These are phyloP conservation scores for Rhododendron ferrugineum DNA, from an alignment of 148 eudicot genomes.

Conservation along the genomic window DNA sequence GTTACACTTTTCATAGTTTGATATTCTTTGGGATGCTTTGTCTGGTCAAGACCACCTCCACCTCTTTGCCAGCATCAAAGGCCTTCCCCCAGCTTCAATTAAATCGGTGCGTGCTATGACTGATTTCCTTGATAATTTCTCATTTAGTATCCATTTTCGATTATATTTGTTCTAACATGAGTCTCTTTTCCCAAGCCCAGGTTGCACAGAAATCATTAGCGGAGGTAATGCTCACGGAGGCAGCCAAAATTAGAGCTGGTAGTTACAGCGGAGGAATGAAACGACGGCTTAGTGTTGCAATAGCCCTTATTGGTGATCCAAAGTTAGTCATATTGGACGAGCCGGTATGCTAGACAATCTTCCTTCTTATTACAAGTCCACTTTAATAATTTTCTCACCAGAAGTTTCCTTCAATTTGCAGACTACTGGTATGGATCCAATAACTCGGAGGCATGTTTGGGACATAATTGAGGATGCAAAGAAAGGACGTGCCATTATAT, in stretches of 20 bases:
- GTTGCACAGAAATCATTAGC: conserved; percentile 52
- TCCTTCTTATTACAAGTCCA: not conserved
- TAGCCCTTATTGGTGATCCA: conserved; percentile 85
- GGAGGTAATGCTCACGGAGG: conserved; percentile 60
- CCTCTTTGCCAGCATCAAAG: conserved; percentile 82
- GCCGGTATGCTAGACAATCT: conserved; percentile 43
- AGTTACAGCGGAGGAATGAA: conserved; percentile 97
- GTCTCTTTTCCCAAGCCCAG: conserved; percentile 28
- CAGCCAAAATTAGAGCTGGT: conserved; percentile 63
- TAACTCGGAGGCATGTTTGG: conserved; percentile 89
- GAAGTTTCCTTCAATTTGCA: conserved; percentile 18
- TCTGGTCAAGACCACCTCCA: conserved; percentile 82
- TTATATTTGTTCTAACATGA: not conserved
- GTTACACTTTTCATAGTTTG: conserved; percentile 47
- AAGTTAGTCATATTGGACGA: conserved; percentile 83
- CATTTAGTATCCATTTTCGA: not conserved
- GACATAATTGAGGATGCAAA: conserved; percentile 90
- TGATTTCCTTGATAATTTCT: not conserved
- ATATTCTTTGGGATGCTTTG: conserved; percentile 79
- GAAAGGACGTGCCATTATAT: conserved; percentile 66
- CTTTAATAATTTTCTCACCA: not conserved
- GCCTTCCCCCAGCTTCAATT: conserved; percentile 60
- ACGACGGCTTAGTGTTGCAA: conserved; percentile 93
- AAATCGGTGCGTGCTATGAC: conserved; percentile 35
- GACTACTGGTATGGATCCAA: conserved; percentile 98